These are phyloP conservation scores for Fusarium miscanthi DNA, from an alignment of 2,329 filamentous ascomycete genomes.

Conservation along the genomic window DNA sequence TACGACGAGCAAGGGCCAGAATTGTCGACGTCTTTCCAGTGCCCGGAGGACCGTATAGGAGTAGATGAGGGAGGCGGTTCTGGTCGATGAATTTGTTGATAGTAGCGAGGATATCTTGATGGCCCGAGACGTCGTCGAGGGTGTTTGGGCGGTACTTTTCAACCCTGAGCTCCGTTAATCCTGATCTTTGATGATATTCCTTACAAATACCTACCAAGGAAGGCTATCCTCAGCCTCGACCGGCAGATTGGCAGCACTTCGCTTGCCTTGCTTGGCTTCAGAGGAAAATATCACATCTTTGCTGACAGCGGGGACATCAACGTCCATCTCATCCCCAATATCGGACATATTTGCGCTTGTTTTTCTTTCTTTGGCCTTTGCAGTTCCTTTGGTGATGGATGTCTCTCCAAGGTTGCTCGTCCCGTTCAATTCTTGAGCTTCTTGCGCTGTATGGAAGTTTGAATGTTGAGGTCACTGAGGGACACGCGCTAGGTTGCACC, in stretches of 20 bases:
- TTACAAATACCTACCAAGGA: constrained; percentile 74
- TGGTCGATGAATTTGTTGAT: constrained; percentile 98
- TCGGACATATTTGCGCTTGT: constrained; percentile 63
- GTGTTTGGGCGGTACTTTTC: constrained; percentile 95
- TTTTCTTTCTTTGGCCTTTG: not conserved
- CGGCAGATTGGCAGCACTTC: constrained; percentile 90
- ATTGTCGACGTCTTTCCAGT: constrained; percentile 98
- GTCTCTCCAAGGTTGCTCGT: not conserved
- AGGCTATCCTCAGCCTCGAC: constrained; percentile 93
- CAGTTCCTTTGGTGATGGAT: not conserved
- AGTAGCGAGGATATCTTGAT: constrained; percentile 96
- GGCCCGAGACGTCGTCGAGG: constrained; percentile 91
- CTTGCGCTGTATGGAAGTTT: constrained; percentile 12
- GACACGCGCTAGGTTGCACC: constrained; percentile 40
- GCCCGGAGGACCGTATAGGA: constrained; percentile 95
- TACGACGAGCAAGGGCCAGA: constrained; percentile 88
- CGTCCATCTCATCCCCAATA: constrained; percentile 70
- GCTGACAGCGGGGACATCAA: constrained; percentile 61
- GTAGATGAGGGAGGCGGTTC: constrained; percentile 92
- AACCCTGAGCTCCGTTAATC: constrained; percentile 68
- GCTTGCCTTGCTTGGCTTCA: constrained; percentile 86
- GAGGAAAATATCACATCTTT: constrained; percentile 75
- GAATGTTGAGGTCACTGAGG: constrained; percentile 44
- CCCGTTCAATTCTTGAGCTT: constrained; percentile 2
- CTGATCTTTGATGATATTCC: not conserved